phyloP scores from a whole-genome alignment of 208 protist species.

The Crithidia brevicula region DNA sequence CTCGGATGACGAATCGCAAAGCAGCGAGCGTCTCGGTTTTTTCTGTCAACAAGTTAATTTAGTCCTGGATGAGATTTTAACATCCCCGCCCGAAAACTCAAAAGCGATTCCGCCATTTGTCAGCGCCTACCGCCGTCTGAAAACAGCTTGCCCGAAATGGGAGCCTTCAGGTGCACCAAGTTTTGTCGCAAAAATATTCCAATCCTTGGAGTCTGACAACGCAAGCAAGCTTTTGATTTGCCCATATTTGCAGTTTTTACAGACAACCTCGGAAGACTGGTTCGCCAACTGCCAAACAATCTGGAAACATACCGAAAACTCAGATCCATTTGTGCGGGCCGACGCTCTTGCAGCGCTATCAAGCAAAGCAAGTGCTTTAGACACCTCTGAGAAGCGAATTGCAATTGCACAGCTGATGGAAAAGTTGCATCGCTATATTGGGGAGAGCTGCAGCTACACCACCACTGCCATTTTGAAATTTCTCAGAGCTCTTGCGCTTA shows the following conservation, averaged over 20 bases:
- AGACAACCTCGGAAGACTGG: conserved; percentile 14
- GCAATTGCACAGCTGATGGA: conserved; percentile 19
- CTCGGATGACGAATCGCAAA: neutral
- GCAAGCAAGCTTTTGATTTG: conserved; percentile 21
- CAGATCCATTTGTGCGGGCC: conserved; percentile 35
- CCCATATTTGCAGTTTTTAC: conserved; percentile 34
- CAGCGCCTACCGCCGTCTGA: conserved; percentile 22
- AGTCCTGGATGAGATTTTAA: neutral
- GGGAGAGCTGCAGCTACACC: conserved; percentile 23
- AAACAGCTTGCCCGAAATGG: neutral
- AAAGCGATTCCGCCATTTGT: conserved; percentile 24
- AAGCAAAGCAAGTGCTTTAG: neutral
- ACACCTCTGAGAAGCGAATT: conserved; percentile 8
- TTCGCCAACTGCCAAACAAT: neutral
- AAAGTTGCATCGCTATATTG: conserved; percentile 13
- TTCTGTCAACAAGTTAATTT: conserved; percentile 15
- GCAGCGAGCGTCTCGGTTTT: neutral
- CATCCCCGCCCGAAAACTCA: neutral
- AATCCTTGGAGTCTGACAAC: neutral
- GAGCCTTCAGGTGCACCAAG: neutral
- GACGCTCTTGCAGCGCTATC: conserved; percentile 24
- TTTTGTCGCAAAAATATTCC: neutral
- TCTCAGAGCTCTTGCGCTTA: neutral
- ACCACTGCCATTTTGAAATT: conserved; percentile 26
- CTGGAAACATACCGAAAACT: conserved; percentile 8